phyloP scores from a whole-genome alignment of 495 filamentous ascomycete species.

The Neurospora sublineolata region DNA sequence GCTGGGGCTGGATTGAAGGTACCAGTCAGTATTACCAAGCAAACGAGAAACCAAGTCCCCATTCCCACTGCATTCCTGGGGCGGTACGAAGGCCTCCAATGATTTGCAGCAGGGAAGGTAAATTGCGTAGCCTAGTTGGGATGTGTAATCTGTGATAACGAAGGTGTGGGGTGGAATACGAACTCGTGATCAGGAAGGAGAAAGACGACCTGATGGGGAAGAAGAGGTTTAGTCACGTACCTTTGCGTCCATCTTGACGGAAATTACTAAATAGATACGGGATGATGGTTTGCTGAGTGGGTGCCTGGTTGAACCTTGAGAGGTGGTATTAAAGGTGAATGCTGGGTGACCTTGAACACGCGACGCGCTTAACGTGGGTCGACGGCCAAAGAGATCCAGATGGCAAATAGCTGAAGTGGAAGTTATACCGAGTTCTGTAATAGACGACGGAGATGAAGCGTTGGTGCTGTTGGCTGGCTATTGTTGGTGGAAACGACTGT shows the following conservation, averaged over 20 bases:
- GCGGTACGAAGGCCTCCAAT: neutral
- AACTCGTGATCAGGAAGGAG: slow-evolving; percentile 3
- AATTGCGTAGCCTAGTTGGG: neutral
- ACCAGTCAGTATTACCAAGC: neutral
- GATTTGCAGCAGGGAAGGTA: neutral
- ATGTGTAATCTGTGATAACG: neutral
- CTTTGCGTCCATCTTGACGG: slow-evolving; percentile 26
- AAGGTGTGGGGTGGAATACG: slow-evolving; percentile 1
- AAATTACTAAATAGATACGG: slow-evolving; percentile 1
- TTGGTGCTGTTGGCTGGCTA: neutral
- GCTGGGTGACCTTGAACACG: neutral
- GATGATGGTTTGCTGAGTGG: neutral
- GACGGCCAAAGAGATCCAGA: neutral
- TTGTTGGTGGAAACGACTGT: neutral
- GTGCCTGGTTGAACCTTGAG: neutral
- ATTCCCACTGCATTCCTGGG: neutral
- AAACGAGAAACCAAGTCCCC: neutral
- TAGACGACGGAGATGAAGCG: neutral
- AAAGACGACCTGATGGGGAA: slow-evolving; percentile 5
- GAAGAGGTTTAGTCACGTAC: slow-evolving; percentile 15
- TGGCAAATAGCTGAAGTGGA: neutral
- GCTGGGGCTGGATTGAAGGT: slow-evolving; percentile 51
- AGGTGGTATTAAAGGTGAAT: neutral
- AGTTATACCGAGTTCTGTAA: neutral
- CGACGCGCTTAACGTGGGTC: neutral